A percentile compares a stretch with the other conserved stretches of the same genome.
phyloP scores from a whole-genome alignment of 345 rosid species.

The Camelina laxa region DNA sequence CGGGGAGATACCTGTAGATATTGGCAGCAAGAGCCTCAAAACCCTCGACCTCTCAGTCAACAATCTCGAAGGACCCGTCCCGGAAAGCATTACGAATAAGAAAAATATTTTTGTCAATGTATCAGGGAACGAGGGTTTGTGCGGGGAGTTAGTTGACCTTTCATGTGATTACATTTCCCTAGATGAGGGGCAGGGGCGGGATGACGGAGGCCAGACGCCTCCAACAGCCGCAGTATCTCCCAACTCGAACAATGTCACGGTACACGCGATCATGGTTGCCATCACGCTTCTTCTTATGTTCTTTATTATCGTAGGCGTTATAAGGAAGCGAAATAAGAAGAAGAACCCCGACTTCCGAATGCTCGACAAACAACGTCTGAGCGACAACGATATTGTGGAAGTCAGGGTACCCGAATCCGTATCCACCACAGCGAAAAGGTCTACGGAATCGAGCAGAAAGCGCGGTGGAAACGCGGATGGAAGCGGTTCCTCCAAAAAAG shows the following conservation, averaged over 20 bases:
- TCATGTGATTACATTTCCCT: slow-evolving; percentile 31
- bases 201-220: not conserved
- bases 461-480: slow-evolving; percentile 22
- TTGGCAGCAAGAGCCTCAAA: slow-evolving; percentile 27
- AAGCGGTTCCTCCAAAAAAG: slow-evolving; percentile 35
- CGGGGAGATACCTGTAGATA: slow-evolving; percentile 60
- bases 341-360: slow-evolving; percentile 51
- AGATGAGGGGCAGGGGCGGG: no score
- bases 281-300: slow-evolving; percentile 34
- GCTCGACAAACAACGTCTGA: slow-evolving; percentile 54
- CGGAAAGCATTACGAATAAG: slow-evolving; percentile 39
- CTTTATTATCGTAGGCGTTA: slow-evolving; percentile 33
- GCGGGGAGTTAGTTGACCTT: slow-evolving; percentile 53
- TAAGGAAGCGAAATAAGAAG: slow-evolving; percentile 28
- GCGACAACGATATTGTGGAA: slow-evolving; percentile 44
- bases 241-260: not conserved
- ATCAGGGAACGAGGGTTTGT: slow-evolving; percentile 51
- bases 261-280: slow-evolving; percentile 10
- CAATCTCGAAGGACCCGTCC: slow-evolving; percentile 67
- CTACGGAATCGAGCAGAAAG: slow-evolving; percentile 40
- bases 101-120: slow-evolving; percentile 46
- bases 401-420: slow-evolving; percentile 43
- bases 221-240: not conserved
- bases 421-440: slow-evolving; percentile 39
- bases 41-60: slow-evolving; percentile 62